Evolutionary conservation across 2,329 filamentous ascomycete species (phyloP).

Genomic region (Aotearoamyces nothofagi): DNA sequence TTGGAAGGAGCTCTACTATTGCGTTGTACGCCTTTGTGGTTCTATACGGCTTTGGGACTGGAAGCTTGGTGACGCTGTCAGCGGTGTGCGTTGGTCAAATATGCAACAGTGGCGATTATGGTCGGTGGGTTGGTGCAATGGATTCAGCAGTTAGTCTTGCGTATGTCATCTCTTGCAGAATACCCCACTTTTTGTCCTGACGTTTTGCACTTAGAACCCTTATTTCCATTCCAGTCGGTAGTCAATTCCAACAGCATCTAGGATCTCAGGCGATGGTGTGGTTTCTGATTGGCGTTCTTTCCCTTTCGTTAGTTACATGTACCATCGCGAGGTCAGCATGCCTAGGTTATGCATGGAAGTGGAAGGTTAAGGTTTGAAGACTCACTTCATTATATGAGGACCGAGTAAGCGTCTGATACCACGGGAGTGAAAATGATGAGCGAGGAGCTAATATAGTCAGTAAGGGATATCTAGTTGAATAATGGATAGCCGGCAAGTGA

Average conservation of each 20-base stretch:
- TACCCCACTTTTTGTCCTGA: too few relatives aligned
- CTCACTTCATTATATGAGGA: too few relatives aligned
- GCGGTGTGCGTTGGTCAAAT: slow-evolving; percentile 16
- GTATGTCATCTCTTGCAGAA: too few relatives aligned
- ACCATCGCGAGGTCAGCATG: slow-evolving; percentile 17
- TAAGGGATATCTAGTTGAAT: too few relatives aligned
- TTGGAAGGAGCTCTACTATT: slow-evolving; percentile 33
- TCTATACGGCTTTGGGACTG: slow-evolving; percentile 16
- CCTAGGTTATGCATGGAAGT: slow-evolving; percentile 15
- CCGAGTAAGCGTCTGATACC: too few relatives aligned
- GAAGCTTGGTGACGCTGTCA: slow-evolving; percentile 16
- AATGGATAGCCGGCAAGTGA: too few relatives aligned
- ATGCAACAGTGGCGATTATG: slow-evolving; percentile 16
- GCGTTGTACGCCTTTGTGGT: slow-evolving; percentile 15
- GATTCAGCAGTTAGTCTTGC: slow-evolving; percentile 16
- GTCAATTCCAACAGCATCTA: slow-evolving; percentile 10
- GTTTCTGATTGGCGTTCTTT: slow-evolving; percentile 14
- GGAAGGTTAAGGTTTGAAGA: slow-evolving; percentile 13
- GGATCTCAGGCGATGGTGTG: slow-evolving; percentile 12
- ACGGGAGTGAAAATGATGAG: too few relatives aligned
- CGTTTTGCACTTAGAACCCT: slow-evolving; percentile 14
- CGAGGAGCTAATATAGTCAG: too few relatives aligned
- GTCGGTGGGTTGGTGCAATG: slow-evolving; percentile 15
- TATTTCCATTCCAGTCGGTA: slow-evolving; percentile 15
- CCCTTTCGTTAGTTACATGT: slow-evolving; percentile 11